Base-by-base conservation (phyloP, 2,329 filamentous ascomycete genomes). In the Talaromyces funiculosus region DNA sequence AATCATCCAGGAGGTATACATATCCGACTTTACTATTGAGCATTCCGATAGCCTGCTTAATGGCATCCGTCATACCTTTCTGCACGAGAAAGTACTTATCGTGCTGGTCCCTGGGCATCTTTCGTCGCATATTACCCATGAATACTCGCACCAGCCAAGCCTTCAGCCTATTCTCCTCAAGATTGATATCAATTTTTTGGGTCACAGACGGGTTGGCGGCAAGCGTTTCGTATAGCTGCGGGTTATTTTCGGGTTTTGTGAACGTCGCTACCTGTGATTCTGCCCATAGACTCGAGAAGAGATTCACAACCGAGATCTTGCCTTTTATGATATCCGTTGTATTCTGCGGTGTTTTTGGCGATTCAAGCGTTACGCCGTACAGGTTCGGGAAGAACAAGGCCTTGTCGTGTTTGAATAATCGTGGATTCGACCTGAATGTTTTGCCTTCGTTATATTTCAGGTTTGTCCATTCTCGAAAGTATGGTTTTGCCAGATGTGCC, bases 321-420 rank as follows among this genome's bases (percentile, higher is more conserved):
- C 90, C 90, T 53, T 81, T 77, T 60, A 97, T 81, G 3, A 88
- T 74, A 0, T 86, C 82, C 7, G 92, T 97, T 1, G 92, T 96
- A 75, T 96, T 85, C 45, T 80, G 73, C 53, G 77, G 76, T 61
- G 78, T 78, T 69, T 77, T 77, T 54, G 77, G 77, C 66, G 84
- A 86, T 59, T 84, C 77, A 31, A 97, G 81, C 1, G 92, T 97
- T 67, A 84, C 81, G 49, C 94, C 94, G 72, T 84, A 84, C 61
- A 99, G 81, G 77, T 99, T 99, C 49, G 94, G 94, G 78, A 99
- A 97, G 80, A 89, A 97, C 64, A 97, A 84, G 4, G 93, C 89
- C 56, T 86, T 83, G 40, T 95, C 90, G 65, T 83, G 83, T 69
- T 87, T 89, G 82, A 97, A 97, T 53, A 93, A 82, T n/a, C 88